Evolutionary conservation across 2,329 filamentous ascomycete species (phyloP).

Genomic region (Tolypocladium sp.): DNA sequence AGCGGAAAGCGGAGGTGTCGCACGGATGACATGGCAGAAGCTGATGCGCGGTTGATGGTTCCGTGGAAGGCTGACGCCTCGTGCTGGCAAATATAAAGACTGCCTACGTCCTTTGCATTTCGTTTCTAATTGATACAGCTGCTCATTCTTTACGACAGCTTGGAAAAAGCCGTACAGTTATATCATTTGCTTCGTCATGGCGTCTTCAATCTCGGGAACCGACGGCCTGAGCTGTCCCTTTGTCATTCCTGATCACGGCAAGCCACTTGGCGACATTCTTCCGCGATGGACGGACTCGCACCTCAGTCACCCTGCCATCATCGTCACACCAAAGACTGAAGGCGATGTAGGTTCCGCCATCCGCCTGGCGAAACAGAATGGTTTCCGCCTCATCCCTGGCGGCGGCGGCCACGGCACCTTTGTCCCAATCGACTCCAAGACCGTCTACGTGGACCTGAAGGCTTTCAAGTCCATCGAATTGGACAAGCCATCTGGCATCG

Average conservation of each 20-base stretch:
- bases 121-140: background rate
- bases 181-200: background rate
- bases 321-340: constrained; percentile 17
- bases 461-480: constrained; percentile 18
- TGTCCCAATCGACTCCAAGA: constrained; percentile 15
- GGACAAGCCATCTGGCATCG: constrained; percentile 13
- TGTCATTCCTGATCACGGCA: constrained; percentile 2
- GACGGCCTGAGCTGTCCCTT: constrained; percentile 4
- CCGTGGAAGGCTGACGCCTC: background rate
- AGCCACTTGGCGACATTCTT: background rate
- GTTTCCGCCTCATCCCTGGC: constrained; percentile 16
- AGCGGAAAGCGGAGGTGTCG: too few relatives aligned
- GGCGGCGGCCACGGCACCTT: constrained; percentile 22
- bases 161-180: background rate
- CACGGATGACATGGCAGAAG: too few relatives aligned
- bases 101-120: background rate
- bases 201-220: background rate
- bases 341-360: constrained; percentile 18
- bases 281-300: constrained; percentile 22
- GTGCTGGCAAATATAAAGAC: background rate
- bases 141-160: background rate
- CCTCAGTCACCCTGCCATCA: constrained; percentile 14
- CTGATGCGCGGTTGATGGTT: background rate
- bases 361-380: constrained; percentile 14
- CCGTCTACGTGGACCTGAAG: constrained; percentile 23